phyloP scores from a whole-genome alignment of 2,329 filamentous ascomycete species.

The Fusarium nurragi region DNA sequence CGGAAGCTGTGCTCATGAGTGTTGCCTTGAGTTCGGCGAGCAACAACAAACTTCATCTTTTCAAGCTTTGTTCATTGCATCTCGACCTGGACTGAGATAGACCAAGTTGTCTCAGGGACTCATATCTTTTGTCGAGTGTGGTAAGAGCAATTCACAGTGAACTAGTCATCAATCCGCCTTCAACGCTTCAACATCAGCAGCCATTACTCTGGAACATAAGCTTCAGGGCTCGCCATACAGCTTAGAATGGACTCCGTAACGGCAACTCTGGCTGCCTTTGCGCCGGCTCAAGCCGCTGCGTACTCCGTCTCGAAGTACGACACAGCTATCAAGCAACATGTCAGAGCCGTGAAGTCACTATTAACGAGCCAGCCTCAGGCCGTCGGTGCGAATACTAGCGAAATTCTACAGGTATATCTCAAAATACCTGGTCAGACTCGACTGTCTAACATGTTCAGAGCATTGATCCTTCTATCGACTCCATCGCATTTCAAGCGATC shows the following conservation, averaged over 20 bases:
- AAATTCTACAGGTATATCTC: conserved; percentile 54
- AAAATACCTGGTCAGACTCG: neutral
- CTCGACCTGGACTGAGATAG: neutral
- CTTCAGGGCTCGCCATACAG: neutral
- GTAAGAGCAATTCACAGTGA: conserved; percentile 10
- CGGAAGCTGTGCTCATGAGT: conserved; percentile 33
- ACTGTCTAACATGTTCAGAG: conserved; percentile 48
- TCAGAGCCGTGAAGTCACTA: conserved; percentile 51
- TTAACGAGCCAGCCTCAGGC: conserved; percentile 47
- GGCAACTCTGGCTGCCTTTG: conserved; percentile 54
- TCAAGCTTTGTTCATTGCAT: neutral
- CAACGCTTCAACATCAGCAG: conserved; percentile 14
- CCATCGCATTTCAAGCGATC: conserved; percentile 62
- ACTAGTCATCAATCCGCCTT: neutral
- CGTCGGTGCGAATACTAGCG: conserved; percentile 48
- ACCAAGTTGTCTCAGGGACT: neutral
- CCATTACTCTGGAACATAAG: neutral
- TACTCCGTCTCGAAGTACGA: conserved; percentile 53
- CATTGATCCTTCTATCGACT: conserved; percentile 59
- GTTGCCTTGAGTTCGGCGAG: conserved; percentile 32
- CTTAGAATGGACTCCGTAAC: conserved; percentile 47
- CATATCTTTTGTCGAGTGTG: conserved; percentile 9
- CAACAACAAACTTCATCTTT: conserved; percentile 14
- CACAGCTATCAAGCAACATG: conserved; percentile 51
- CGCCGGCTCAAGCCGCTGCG: conserved; percentile 44